These are phyloP conservation scores for Saccharomyces hybrid DNA, from an alignment of 1,139 yeast species.

Conservation along the genomic window DNA sequence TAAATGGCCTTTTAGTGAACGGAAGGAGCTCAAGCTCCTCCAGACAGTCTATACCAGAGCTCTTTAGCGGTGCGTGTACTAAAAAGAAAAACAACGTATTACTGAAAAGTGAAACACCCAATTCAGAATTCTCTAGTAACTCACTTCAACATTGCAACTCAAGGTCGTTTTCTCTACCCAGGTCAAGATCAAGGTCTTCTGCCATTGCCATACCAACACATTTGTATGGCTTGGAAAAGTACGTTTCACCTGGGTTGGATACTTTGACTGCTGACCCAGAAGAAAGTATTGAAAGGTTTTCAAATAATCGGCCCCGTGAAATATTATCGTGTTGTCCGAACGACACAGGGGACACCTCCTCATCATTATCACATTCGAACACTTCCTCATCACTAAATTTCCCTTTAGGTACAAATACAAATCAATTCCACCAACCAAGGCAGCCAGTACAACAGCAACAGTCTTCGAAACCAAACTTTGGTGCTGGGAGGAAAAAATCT, in stretches of 20 bases:
- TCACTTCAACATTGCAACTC: not conserved
- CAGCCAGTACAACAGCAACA: not conserved
- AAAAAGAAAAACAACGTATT: not conserved
- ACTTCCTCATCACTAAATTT: not conserved
- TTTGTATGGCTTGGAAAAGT: conserved; percentile 2
- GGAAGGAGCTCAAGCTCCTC: not conserved
- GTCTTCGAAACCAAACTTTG: not conserved
- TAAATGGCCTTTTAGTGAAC: not conserved
- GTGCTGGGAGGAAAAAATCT: conserved; percentile 4
- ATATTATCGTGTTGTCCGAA: not conserved
- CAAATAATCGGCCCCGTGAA: not conserved
- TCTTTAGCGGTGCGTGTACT: not conserved
- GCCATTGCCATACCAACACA: conserved; percentile 5
- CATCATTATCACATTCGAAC: not conserved
- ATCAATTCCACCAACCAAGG: not conserved
- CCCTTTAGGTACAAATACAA: not conserved
- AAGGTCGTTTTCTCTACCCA: not conserved
- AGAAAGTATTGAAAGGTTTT: not conserved
- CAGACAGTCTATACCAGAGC: not conserved
- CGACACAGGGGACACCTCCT: not conserved
- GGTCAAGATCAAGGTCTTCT: conserved; percentile 3
- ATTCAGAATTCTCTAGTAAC: conserved; percentile 1
- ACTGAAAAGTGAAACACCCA: not conserved
- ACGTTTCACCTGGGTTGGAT: conserved; percentile 3
- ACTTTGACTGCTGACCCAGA: not conserved